phyloP scores from a whole-genome alignment of 352 stramenopile species.

The Phytophthora hybrid region DNA sequence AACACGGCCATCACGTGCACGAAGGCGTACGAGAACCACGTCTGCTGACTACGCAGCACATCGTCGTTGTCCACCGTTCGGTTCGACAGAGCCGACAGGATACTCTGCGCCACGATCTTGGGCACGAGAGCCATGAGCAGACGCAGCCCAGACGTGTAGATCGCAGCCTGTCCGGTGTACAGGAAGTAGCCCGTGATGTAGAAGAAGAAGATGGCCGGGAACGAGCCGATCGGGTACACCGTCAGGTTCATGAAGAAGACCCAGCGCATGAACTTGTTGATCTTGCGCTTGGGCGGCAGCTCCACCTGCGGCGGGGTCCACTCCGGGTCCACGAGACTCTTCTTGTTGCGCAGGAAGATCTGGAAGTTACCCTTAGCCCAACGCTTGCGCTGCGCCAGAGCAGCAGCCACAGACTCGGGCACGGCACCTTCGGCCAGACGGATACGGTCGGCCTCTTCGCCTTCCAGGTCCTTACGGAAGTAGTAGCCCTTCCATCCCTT shows the following conservation, averaged over 20 bases:
- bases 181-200: conserved; percentile 82
- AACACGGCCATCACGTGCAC: conserved; percentile 77
- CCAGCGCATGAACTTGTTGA: conserved; percentile 83
- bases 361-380: conserved; percentile 86
- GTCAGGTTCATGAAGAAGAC: conserved; percentile 87
- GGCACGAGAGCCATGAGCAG: conserved; percentile 75
- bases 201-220: conserved; percentile 80
- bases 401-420: conserved; percentile 68
- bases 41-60: conserved; percentile 76
- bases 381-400: conserved; percentile 72
- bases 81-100: conserved; percentile 74
- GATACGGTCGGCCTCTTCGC: conserved; percentile 75
- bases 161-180: conserved; percentile 75
- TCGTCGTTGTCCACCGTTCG: conserved; percentile 80
- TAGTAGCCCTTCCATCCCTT: conserved; percentile 84
- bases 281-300: conserved; percentile 65
- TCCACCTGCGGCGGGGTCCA: conserved; percentile 61
- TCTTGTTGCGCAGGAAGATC: conserved; percentile 76
- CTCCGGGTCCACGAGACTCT: conserved; percentile 66
- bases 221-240: conserved; percentile 79
- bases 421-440: conserved; percentile 71
- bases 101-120: conserved; percentile 77
- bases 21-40: conserved; percentile 84
- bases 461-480: conserved; percentile 82
- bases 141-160: conserved; percentile 74